Evolutionary conservation across 208 protist species (phyloP), one percentile per base, ranked within the genome.

Genomic region (Herpetomonas samuelpessoai): DNA sequence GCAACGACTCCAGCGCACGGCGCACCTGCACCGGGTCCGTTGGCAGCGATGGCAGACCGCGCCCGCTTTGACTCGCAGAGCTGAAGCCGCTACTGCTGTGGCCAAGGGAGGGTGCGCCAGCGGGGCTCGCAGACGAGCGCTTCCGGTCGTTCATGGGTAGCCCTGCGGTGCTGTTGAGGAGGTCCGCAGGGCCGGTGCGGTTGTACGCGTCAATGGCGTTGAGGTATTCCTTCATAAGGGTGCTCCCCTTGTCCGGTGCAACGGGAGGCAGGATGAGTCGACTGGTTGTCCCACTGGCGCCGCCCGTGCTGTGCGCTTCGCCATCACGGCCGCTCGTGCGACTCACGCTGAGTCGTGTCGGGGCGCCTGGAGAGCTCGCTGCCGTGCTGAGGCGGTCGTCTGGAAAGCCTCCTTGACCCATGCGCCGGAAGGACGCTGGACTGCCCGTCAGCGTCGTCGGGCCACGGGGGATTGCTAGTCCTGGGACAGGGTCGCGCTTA

Each of bases 1-100:
- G 78, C 51, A 84, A 64, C 28, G 49, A 39, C 7, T 44, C 9
- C 29, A 72, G 59, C 12, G 58, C 30, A 2, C 14, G 6, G 35
- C 35, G 35, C 9, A 41, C 35, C 14, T 41, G 35, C 14, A 14
- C 29, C 3, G 35, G 35, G 7, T 47, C 38, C 7, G n/a, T 7
- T 9, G 31, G 14, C 10, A 61, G 31, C 54, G 45, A 39, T 24
- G 45, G 54, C 3, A 30, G n/a, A n/a, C n/a, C n/a, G n/a, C n/a
- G n/a, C n/a, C n/a, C n/a, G n/a, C n/a, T n/a, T n/a, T n/a, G n/a
- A n/a, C n/a, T n/a, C n/a, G n/a, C n/a, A n/a, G n/a, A n/a, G 35
- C 6, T 41, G 35, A 14, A 18, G 35, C 9, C 14, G 9, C 6
- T 41, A 14, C 35, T 41, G 35, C 35, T 41, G 35, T 41, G 6